Percentiles rank a stretch among this genome's conserved stretches.
Conservation (phyloP, 768 basidiomycete genomes). For the Boletus rubroflammeus region DNA sequence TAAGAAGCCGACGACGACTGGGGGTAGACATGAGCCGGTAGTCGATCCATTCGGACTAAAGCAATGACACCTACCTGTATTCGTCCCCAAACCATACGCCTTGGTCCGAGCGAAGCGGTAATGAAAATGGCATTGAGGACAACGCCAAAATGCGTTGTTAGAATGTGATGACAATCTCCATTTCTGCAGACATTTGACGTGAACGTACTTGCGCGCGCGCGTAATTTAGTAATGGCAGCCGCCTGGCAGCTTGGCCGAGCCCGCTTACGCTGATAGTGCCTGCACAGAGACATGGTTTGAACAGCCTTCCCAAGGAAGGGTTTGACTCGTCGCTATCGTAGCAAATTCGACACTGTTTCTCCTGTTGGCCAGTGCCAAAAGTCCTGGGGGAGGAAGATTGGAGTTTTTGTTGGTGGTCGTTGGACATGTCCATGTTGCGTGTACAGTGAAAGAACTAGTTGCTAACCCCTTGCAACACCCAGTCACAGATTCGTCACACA, state of each 20-base stretch:
- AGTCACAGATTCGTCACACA: not conserved
- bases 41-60: conserved; percentile 2
- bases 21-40: conserved; percentile 11
- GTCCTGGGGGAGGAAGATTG: not conserved
- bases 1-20: conserved; percentile 62
- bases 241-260: not conserved
- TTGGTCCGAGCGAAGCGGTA: conserved; percentile 75
- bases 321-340: conserved; percentile 64
- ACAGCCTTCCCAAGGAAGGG: conserved; percentile 64
- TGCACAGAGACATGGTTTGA: conserved; percentile 66
- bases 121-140: conserved; percentile 75
- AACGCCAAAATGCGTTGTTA: conserved; percentile 70
- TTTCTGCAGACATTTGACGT: conserved; percentile 70
- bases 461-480: no score
- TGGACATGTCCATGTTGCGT: conserved; percentile 15
- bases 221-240: conserved; percentile 21
- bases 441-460: not conserved
- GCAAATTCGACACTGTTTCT: conserved; percentile 83
- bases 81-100: conserved; percentile 71
- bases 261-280: conserved; percentile 67
- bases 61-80: conserved; percentile 49
- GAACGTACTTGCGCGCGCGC: conserved; percentile 56
- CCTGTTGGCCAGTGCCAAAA: conserved; percentile 31
- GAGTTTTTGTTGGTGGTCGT: conserved; percentile 14
- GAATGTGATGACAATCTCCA: conserved; percentile 67